phyloP scores from a whole-genome alignment of 78 protist species.

The Protostelium mycophagum region DNA sequence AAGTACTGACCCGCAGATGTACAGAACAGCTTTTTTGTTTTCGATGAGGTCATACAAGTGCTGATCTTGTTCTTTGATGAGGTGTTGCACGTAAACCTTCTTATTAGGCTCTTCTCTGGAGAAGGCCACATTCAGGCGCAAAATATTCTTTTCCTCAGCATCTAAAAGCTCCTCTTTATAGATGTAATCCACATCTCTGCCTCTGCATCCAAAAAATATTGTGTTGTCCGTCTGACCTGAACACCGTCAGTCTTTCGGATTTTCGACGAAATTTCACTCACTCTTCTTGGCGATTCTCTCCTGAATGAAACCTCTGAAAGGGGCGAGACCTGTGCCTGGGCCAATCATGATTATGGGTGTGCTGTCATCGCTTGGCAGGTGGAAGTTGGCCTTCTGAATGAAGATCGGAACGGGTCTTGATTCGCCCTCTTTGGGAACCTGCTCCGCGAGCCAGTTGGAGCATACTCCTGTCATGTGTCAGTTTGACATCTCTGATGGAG shows the following conservation, averaged over 20 bases:
- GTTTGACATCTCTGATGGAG: not conserved
- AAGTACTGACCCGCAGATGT: slow-evolving; percentile 50
- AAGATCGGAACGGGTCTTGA: slow-evolving; percentile 40
- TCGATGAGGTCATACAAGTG: slow-evolving; percentile 30
- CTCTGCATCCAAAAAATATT: slow-evolving; percentile 89
- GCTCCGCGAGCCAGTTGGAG: slow-evolving; percentile 63
- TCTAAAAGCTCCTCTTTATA: slow-evolving; percentile 66
- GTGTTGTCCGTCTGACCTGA: slow-evolving; percentile 5
- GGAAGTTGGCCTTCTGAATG: slow-evolving; percentile 68
- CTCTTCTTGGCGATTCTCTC: slow-evolving; percentile 22
- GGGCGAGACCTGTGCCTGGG: slow-evolving; percentile 98
- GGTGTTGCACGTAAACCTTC: slow-evolving; percentile 76
- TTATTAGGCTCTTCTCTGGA: slow-evolving; percentile 22
- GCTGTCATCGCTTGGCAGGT: slow-evolving; percentile 47
- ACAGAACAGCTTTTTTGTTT: slow-evolving; percentile 23
- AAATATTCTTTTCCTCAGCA: slow-evolving; percentile 19
- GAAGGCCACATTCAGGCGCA: slow-evolving; percentile 49
- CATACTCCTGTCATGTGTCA: slow-evolving; percentile 27
- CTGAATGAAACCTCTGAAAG: slow-evolving; percentile 85
- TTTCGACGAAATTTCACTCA: not conserved
- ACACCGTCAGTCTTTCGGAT: not conserved
- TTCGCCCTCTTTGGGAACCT: not conserved
- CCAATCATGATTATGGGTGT: slow-evolving; percentile 88
- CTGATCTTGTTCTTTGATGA: slow-evolving; percentile 23
- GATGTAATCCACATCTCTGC: slow-evolving; percentile 67